Evolutionary conservation across 805 yeast genomes (phyloP).

Genomic region (Brettanomyces naardenensis): DNA sequence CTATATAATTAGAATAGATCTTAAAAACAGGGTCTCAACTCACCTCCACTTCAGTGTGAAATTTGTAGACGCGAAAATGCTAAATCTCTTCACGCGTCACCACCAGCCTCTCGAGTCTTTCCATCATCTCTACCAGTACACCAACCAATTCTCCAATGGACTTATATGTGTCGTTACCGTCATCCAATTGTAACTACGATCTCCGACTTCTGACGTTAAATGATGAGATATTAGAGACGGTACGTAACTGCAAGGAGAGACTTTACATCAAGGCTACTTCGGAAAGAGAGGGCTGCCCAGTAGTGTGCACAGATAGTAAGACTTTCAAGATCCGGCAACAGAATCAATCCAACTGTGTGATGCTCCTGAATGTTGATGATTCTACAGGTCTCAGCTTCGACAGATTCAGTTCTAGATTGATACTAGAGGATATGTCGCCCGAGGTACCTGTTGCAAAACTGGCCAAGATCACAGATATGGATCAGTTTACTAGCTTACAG

Average conservation of each 20-base stretch:
- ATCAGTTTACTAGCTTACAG: background rate
- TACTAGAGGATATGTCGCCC: conserved; percentile 3
- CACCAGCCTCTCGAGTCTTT: too few species aligned
- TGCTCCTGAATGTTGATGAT: conserved; percentile 31
- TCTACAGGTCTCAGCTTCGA: conserved; percentile 8
- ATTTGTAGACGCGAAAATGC: too few species aligned
- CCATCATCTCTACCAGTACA: too few species aligned
- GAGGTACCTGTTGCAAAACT: background rate
- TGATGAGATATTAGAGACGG: conserved; percentile 35
- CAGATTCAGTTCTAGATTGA: conserved; percentile 5
- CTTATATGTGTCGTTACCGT: conserved; percentile 18
- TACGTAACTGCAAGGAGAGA: conserved; percentile 19
- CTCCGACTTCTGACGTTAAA: conserved; percentile 47
- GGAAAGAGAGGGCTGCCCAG: conserved; percentile 31
- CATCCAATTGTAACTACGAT: conserved; percentile 9
- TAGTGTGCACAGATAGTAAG: conserved; percentile 46
- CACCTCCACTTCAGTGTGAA: too few species aligned
- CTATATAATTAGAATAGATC: too few species aligned
- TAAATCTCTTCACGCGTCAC: too few species aligned
- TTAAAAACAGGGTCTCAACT: too few species aligned
- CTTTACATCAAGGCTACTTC: conserved; percentile 15
- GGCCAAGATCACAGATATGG: background rate
- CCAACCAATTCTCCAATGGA: too few species aligned
- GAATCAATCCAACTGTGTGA: conserved; percentile 82
- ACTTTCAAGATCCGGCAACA: conserved; percentile 69